Percentiles rank a stretch among this genome's conserved stretches.
Evolutionary conservation across 2,329 filamentous ascomycete genomes (phyloP).

Genomic region (Aspergillus neoniger): DNA sequence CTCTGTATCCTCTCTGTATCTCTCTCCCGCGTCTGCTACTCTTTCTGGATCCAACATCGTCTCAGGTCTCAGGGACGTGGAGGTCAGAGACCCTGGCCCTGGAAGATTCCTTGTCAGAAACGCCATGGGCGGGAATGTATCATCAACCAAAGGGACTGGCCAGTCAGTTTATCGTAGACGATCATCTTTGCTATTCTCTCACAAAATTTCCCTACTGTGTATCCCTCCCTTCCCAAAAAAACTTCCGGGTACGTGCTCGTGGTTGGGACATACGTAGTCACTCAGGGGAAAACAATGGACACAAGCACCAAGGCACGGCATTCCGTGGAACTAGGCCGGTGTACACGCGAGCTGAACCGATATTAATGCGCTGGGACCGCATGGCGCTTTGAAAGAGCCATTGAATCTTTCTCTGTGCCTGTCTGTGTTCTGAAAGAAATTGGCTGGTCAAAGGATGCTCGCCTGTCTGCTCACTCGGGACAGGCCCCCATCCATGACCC

Average conservation of each 20-base stretch:
- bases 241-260: not conserved
- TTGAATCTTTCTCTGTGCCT: not conserved
- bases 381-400: not conserved
- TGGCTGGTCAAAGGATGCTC: conserved; percentile 5
- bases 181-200: not conserved
- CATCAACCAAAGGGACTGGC: not conserved
- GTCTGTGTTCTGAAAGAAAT: not conserved
- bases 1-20: not conserved
- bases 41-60: not conserved
- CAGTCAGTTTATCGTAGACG: not conserved
- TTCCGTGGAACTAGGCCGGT: not conserved
- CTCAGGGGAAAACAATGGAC: not conserved
- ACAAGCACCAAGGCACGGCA: not conserved
- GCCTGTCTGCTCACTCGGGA: not conserved
- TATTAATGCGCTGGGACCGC: not conserved
- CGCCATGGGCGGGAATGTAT: conserved; percentile 7
- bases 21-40: not conserved
- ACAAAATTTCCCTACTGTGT: too few relatives aligned
- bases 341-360: not conserved
- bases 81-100: not conserved
- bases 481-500: not conserved
- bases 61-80: not conserved
- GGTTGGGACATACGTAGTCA: conserved; percentile 5
- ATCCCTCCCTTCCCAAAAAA: not conserved
- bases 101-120: not conserved